Evolutionary conservation across 148 eudicot species (phyloP).

Genomic region (Fagopyrum tataricum): DNA sequence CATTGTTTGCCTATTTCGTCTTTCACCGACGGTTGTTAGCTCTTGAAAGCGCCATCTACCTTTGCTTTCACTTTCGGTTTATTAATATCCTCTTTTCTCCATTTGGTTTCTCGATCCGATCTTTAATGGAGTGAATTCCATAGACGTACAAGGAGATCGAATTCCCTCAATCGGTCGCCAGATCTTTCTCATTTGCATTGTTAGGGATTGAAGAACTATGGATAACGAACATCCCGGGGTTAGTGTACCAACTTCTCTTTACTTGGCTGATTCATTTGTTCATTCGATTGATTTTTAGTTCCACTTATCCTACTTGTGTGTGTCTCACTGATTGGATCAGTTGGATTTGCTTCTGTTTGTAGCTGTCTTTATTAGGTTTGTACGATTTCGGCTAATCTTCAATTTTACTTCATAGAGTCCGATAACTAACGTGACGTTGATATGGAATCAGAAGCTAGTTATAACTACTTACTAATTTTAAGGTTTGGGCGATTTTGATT

Average conservation of each 20-base stretch:
- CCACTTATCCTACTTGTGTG: no score
- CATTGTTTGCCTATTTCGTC: neutral
- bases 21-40: neutral
- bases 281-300: neutral
- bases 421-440: no score
- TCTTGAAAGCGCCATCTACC: neutral
- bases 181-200: neutral
- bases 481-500: neutral
- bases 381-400: neutral
- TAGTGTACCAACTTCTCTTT: neutral
- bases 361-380: neutral
- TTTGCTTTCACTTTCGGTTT: neutral
- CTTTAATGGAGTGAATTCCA: neutral
- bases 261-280: neutral
- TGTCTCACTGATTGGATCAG: no score
- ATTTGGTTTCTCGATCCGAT: neutral
- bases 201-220: neutral
- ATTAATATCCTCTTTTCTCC: neutral
- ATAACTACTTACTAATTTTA: neutral
- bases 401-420: neutral
- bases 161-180: neutral
- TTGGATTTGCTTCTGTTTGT: neutral
- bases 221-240: slow-evolving; percentile 10
- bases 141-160: neutral
- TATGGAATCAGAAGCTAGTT: neutral